These are phyloP conservation scores for Cytospora paraplurivora DNA, from an alignment of 2,329 filamentous ascomycete species.

Conservation along the genomic window DNA sequence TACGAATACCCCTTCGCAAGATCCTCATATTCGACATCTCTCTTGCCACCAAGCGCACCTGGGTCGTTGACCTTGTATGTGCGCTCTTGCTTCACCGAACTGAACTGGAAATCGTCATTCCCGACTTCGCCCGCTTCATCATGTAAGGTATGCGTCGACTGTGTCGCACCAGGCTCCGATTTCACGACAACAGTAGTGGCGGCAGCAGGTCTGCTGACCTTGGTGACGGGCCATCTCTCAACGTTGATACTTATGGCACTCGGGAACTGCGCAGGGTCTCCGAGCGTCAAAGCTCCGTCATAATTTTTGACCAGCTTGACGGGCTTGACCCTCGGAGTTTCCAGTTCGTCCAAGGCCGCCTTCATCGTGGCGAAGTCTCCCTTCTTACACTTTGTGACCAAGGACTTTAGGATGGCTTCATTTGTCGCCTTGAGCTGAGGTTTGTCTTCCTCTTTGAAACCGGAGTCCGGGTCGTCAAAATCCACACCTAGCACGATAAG, in stretches of 20 bases:
- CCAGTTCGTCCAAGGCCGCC: slow-evolving; percentile 79
- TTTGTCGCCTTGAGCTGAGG: slow-evolving; percentile 71
- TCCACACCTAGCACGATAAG: slow-evolving; percentile 83
- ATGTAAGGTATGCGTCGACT: slow-evolving; percentile 53
- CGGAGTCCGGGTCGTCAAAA: slow-evolving; percentile 88
- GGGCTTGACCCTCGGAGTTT: slow-evolving; percentile 74
- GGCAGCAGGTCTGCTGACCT: slow-evolving; percentile 70
- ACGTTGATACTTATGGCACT: slow-evolving; percentile 81
- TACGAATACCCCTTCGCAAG: slow-evolving; percentile 95
- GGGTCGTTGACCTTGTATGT: slow-evolving; percentile 81
- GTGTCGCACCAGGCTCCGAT: slow-evolving; percentile 50
- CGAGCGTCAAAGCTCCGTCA: slow-evolving; percentile 77
- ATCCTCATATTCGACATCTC: slow-evolving; percentile 77
- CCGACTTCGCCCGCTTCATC: slow-evolving; percentile 54
- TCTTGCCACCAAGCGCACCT: slow-evolving; percentile 73
- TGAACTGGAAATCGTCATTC: slow-evolving; percentile 52
- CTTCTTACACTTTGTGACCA: slow-evolving; percentile 67
- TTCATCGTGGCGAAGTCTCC: slow-evolving; percentile 82
- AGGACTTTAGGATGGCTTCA: slow-evolving; percentile 65
- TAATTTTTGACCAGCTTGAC: slow-evolving; percentile 77
- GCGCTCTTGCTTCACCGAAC: slow-evolving; percentile 73
- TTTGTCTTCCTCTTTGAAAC: slow-evolving; percentile 91
- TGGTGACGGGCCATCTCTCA: slow-evolving; percentile 87
- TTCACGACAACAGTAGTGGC: slow-evolving; percentile 75
- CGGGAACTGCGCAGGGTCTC: slow-evolving; percentile 72